phyloP scores from a whole-genome alignment of 257 asterid species.

The Solanum piurae region DNA sequence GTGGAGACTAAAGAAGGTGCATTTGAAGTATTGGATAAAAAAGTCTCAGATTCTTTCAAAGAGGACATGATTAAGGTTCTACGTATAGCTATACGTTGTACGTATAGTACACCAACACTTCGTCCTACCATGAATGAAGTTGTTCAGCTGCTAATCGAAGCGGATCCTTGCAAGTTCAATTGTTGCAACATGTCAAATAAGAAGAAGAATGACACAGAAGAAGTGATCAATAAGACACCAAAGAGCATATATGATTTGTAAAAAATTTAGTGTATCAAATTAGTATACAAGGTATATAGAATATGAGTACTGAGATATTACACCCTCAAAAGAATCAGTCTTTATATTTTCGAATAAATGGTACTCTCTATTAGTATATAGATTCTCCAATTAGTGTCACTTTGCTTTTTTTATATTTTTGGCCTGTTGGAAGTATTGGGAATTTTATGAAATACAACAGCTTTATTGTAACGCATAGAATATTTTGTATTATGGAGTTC shows the following conservation, averaged over 20 bases:
- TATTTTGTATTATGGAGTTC: constrained; percentile 5
- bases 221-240: constrained; percentile 17
- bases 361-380: not conserved
- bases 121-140: constrained; percentile 88
- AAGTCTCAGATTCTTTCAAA: constrained; percentile 41
- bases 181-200: constrained; percentile 2
- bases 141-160: constrained; percentile 55
- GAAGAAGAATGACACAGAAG: not conserved
- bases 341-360: constrained; percentile 1
- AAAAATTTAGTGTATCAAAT: not conserved
- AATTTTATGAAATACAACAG: constrained; percentile 12
- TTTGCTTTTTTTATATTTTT: constrained; percentile 7
- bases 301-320: not conserved
- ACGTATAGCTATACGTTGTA: constrained; percentile 71
- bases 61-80: constrained; percentile 86
- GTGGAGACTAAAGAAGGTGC: constrained; percentile 70
- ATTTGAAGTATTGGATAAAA: constrained; percentile 48
- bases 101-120: constrained; percentile 42
- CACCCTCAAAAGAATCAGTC: not conserved
- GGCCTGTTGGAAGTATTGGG: constrained; percentile 25
- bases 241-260: constrained; percentile 8
- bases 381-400: constrained; percentile 5
- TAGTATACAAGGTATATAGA: constrained; percentile 7
- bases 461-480: constrained; percentile 28
- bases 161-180: constrained; percentile 1